phyloP scores from a whole-genome alignment of 169 alveolate genomes.

The Amoebophrya sp. region DNA sequence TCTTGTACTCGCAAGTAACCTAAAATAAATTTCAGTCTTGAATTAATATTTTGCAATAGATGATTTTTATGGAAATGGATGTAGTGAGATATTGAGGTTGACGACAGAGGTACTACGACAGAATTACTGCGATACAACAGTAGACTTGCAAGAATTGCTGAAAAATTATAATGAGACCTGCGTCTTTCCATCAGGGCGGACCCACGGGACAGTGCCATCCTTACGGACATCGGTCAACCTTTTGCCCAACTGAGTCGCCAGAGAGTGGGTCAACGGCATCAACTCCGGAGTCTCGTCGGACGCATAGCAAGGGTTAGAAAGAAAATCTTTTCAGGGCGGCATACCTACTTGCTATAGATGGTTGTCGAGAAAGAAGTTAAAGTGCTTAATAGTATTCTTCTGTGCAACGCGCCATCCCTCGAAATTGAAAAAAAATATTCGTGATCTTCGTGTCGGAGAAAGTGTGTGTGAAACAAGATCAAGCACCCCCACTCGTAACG shows the following conservation, averaged over 20 bases:
- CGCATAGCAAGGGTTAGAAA: too few relatives aligned
- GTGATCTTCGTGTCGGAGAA: too few relatives aligned
- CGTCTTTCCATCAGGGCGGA: conserved; percentile 99
- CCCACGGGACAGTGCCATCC: conserved; percentile 75
- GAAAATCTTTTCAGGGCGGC: too few relatives aligned
- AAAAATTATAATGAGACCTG: conserved; percentile 62
- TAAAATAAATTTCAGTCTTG: neutral
- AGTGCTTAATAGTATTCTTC: too few relatives aligned
- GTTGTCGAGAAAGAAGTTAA: too few relatives aligned
- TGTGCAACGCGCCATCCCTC: too few relatives aligned
- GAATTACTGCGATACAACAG: neutral
- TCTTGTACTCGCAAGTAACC: conserved; percentile 77
- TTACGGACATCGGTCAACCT: conserved; percentile 86
- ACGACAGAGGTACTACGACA: neutral
- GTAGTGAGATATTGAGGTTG: neutral
- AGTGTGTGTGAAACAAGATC: too few relatives aligned
- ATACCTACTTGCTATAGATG: too few relatives aligned
- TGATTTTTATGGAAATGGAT: too few relatives aligned
- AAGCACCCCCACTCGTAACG: too few relatives aligned
- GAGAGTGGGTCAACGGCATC: conserved; percentile 95
- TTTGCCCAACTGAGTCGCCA: conserved; percentile 86
- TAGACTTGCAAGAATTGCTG: neutral
- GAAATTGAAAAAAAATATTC: too few relatives aligned
- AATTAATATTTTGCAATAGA: too few relatives aligned
- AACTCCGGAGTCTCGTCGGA: conserved; percentile 93